These are phyloP conservation scores for Verticillium tricorpus DNA, from an alignment of 2,329 filamentous ascomycete genomes.

Conservation along the genomic window DNA sequence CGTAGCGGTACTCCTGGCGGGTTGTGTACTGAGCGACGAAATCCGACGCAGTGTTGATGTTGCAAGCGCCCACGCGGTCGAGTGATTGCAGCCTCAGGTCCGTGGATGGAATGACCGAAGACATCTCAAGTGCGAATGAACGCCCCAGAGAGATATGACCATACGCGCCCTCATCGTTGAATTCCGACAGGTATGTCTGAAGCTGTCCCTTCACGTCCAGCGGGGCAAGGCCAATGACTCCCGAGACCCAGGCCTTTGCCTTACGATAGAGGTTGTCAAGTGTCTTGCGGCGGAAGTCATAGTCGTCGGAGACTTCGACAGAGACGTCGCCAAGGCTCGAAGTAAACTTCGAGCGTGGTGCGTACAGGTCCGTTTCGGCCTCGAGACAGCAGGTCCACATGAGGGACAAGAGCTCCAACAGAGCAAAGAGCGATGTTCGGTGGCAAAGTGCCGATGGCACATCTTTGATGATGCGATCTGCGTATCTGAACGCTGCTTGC, in stretches of 20 bases:
- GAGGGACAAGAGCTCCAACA: slow-evolving; percentile 85
- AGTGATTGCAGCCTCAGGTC: slow-evolving; percentile 84
- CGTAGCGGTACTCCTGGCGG: slow-evolving; percentile 89
- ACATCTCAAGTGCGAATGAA: slow-evolving; percentile 92
- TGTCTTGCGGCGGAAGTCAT: slow-evolving; percentile 73
- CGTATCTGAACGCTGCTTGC: slow-evolving; percentile 75
- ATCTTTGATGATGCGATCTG: slow-evolving; percentile 77
- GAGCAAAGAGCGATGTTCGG: slow-evolving; percentile 82
- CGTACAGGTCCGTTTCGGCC: slow-evolving; percentile 89
- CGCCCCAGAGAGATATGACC: slow-evolving; percentile 88
- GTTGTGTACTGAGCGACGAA: slow-evolving; percentile 97
- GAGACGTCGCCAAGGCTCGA: slow-evolving; percentile 74
- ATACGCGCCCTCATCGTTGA: slow-evolving; percentile 84
- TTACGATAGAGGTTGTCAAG: slow-evolving; percentile 72
- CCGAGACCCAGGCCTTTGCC: slow-evolving; percentile 75
- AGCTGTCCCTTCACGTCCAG: slow-evolving; percentile 92
- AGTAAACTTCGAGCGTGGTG: slow-evolving; percentile 75
- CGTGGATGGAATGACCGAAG: slow-evolving; percentile 76
- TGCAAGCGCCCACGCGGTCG: slow-evolving; percentile 66
- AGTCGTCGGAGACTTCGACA: slow-evolving; percentile 92
- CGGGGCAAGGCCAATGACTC: slow-evolving; percentile 78
- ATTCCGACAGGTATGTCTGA: slow-evolving; percentile 94
- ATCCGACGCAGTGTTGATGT: slow-evolving; percentile 89
- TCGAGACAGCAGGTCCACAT: slow-evolving; percentile 96
- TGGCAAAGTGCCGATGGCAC: slow-evolving; percentile 90